Percentiles rank a stretch among this genome's conserved stretches.
These are phyloP conservation scores for Russula sp. DNA, from an alignment of 768 basidiomycete species.

Conservation along the genomic window DNA sequence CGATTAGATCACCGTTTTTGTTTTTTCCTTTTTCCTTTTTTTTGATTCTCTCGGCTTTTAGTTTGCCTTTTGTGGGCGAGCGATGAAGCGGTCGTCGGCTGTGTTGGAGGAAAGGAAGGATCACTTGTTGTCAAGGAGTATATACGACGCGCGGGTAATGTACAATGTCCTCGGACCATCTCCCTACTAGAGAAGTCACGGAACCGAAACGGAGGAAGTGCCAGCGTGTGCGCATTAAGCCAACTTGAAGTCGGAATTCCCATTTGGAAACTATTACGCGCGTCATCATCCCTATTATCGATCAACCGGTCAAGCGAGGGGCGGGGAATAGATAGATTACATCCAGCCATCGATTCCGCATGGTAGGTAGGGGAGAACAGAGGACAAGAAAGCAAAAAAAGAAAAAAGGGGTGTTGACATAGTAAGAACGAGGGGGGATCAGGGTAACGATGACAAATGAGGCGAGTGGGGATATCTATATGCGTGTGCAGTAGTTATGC, in stretches of 20 bases:
- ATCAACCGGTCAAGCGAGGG: conserved; percentile 3
- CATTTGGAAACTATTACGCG: too few species aligned
- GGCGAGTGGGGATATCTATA: conserved; percentile 12
- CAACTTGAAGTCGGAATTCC: neutral
- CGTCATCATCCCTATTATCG: neutral
- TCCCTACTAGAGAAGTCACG: neutral
- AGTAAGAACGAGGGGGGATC: neutral
- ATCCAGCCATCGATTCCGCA: conserved; percentile 10
- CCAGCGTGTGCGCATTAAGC: neutral
- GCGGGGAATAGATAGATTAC: conserved; percentile 8
- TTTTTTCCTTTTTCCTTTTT: neutral
- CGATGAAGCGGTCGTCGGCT: neutral
- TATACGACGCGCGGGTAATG: neutral
- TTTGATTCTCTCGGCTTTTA: neutral
- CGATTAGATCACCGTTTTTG: neutral
- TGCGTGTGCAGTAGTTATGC: conserved; percentile 6
- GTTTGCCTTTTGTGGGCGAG: neutral
- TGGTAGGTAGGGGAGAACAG: neutral
- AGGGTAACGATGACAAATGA: conserved; percentile 10
- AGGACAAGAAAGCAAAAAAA: neutral
- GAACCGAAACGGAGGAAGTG: neutral
- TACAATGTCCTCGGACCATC: conserved; percentile 4
- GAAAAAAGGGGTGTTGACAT: neutral
- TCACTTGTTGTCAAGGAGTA: conserved; percentile 4
- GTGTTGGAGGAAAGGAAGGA: neutral